Evolutionary conservation across 495 filamentous ascomycete species (phyloP).

Genomic region (Sporormia fimetaria): DNA sequence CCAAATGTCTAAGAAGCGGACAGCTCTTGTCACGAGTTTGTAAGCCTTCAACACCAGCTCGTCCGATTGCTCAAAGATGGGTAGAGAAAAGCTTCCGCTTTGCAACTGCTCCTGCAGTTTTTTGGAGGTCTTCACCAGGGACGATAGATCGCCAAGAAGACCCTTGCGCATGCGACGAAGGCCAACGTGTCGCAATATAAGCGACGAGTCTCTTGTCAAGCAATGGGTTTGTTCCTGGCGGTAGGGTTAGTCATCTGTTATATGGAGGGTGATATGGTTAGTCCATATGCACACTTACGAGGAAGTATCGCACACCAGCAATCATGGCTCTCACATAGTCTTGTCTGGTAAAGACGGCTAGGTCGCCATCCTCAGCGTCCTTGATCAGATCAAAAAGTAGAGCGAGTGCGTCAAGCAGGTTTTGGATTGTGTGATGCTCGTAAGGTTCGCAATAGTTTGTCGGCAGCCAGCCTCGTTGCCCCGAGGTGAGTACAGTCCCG

Average conservation of each 20-base stretch:
- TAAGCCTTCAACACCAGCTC: constrained; percentile 90
- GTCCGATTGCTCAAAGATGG: constrained; percentile 57
- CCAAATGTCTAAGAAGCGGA: constrained; percentile 85
- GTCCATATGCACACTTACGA: constrained; percentile 48
- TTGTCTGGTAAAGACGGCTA: constrained; percentile 69
- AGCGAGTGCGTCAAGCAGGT: constrained; percentile 72
- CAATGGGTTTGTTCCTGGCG: constrained; percentile 76
- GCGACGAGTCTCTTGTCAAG: constrained; percentile 64
- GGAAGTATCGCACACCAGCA: constrained; percentile 76
- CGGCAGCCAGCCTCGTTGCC: constrained; percentile 88
- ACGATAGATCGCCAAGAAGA: constrained; percentile 76
- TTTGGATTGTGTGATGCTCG: constrained; percentile 73
- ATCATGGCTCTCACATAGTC: constrained; percentile 87
- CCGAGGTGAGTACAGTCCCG: constrained; percentile 81
- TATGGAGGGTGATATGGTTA: background rate
- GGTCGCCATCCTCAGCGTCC: constrained; percentile 50
- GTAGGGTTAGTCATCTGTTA: constrained; percentile 20
- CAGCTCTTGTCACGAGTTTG: constrained; percentile 82
- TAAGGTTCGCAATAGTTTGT: constrained; percentile 98
- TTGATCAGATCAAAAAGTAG: constrained; percentile 88
- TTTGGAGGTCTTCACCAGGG: constrained; percentile 78
- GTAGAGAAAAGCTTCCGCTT: constrained; percentile 42
- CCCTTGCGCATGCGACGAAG: constrained; percentile 74
- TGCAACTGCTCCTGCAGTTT: constrained; percentile 55
- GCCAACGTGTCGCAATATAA: constrained; percentile 62